A percentile compares a stretch with the other conserved stretches of the same genome.
Conservation (phyloP, 768 basidiomycete species). For the Boletus reticulatus region DNA sequence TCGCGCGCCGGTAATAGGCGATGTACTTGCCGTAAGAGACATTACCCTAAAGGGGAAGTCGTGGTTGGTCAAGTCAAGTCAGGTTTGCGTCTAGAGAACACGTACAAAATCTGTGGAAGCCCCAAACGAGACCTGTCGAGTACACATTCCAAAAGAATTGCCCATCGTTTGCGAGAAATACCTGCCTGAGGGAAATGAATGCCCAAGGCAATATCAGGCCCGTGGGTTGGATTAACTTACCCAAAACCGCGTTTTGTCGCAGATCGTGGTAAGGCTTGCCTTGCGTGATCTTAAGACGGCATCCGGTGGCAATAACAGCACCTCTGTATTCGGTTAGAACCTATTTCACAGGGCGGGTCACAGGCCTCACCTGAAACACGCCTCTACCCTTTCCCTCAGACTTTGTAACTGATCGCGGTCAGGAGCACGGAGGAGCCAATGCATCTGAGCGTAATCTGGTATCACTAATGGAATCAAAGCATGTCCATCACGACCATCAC, state of each 20-base stretch:
- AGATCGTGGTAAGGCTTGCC: slow-evolving; percentile 52
- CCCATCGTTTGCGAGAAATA: slow-evolving; percentile 49
- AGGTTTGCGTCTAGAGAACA: slow-evolving; percentile 6
- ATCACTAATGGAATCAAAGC: slow-evolving; percentile 51
- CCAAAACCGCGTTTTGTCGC: slow-evolving; percentile 55
- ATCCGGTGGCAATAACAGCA: slow-evolving; percentile 62
- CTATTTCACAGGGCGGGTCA: neutral
- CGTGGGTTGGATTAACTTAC: slow-evolving; percentile 31
- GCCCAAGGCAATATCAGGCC: neutral
- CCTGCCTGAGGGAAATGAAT: slow-evolving; percentile 39
- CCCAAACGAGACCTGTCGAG: slow-evolving; percentile 36
- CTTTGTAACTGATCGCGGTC: slow-evolving; percentile 52
- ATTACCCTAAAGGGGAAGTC: slow-evolving; percentile 54
- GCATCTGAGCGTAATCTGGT: slow-evolving; percentile 78
- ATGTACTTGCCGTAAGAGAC: slow-evolving; percentile 58
- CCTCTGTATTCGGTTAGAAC: slow-evolving; percentile 43
- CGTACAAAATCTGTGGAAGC: slow-evolving; percentile 82
- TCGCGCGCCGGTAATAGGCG: slow-evolving; percentile 2
- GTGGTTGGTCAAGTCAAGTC: slow-evolving; percentile 12
- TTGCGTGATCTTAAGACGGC: slow-evolving; percentile 45
- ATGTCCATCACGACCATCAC: neutral
- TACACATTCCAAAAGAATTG: slow-evolving; percentile 42
- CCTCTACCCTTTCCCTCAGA: slow-evolving; percentile 57
- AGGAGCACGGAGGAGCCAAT: slow-evolving; percentile 70
- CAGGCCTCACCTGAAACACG: slow-evolving; percentile 65